phyloP scores from a whole-genome alignment of 768 basidiomycete species.

The Trametes sanguinea region DNA sequence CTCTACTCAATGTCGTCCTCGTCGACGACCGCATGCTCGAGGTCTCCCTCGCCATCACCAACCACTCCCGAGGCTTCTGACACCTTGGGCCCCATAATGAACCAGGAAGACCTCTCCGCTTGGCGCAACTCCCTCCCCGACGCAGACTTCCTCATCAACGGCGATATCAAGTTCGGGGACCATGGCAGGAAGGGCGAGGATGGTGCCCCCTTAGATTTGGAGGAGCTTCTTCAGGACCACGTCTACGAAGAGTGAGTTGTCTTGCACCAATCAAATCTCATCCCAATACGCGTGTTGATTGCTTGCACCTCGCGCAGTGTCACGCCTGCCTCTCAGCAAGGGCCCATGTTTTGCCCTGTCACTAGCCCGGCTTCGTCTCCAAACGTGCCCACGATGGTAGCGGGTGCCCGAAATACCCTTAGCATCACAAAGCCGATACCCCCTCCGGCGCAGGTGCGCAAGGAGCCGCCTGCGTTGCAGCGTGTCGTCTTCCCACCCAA shows the following conservation, averaged over 20 bases:
- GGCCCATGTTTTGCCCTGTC: conserved; percentile 20
- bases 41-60: conserved; percentile 74
- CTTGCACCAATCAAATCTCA: conserved; percentile 16
- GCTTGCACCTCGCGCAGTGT: conserved; percentile 2
- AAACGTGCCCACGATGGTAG: not conserved
- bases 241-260: conserved; percentile 72
- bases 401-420: conserved; percentile 5
- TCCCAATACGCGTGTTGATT: conserved; percentile 10
- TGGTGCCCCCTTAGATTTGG: conserved; percentile 52
- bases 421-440: conserved; percentile 64
- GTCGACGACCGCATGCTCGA: conserved; percentile 57
- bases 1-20: conserved; percentile 56
- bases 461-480: conserved; percentile 52
- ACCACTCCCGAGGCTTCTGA: conserved; percentile 67
- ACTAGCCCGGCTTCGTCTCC: conserved; percentile 9
- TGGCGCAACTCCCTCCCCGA: conserved; percentile 59
- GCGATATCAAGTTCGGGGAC: conserved; percentile 37
- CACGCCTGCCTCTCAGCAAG: conserved; percentile 11
- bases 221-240: conserved; percentile 73
- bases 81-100: conserved; percentile 47
- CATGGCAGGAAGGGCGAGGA: conserved; percentile 48
- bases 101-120: conserved; percentile 55
- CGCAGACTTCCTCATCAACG: conserved; percentile 42
- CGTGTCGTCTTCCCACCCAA: conserved; percentile 71
- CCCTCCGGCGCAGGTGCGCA: conserved; percentile 62